phyloP scores from a whole-genome alignment of 1,284 basidiomycete genomes.

The Mycena citricolor region DNA sequence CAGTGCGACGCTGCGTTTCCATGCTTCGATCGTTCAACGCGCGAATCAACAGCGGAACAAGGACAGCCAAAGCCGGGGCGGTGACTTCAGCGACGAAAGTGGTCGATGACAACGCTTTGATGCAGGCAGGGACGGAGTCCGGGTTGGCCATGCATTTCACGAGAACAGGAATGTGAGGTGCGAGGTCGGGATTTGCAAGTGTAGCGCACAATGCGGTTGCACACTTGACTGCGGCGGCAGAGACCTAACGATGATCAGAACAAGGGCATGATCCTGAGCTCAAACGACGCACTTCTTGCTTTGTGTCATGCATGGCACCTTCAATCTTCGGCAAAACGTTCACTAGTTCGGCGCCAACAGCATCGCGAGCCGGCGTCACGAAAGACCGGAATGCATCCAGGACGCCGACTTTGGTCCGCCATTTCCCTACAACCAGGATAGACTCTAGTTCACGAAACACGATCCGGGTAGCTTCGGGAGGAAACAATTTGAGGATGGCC shows the following conservation, averaged over 20 bases:
- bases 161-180: slow-evolving; percentile 86
- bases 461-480: slow-evolving; percentile 79
- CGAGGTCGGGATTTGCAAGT: slow-evolving; percentile 92
- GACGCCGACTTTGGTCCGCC: slow-evolving; percentile 94
- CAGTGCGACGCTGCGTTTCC: slow-evolving; percentile 87
- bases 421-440: slow-evolving; percentile 85
- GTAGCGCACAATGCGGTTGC: slow-evolving; percentile 92
- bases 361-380: slow-evolving; percentile 72
- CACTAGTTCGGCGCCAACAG: slow-evolving; percentile 84
- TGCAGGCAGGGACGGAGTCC: slow-evolving; percentile 84
- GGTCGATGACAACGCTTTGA: slow-evolving; percentile 93
- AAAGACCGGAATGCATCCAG: slow-evolving; percentile 83
- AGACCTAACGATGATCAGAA: slow-evolving; percentile 66
- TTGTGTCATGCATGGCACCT: slow-evolving; percentile 95
- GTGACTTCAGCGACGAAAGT: slow-evolving; percentile 99
- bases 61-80: slow-evolving; percentile 92
- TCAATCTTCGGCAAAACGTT: slow-evolving; percentile 87
- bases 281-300: slow-evolving; percentile 70
- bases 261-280: too few species aligned
- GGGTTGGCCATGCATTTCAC: slow-evolving; percentile 97
- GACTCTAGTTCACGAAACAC: slow-evolving; percentile 74
- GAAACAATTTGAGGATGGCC: slow-evolving; percentile 80
- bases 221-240: slow-evolving; percentile 86
- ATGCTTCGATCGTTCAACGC: slow-evolving; percentile 96
- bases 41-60: slow-evolving; percentile 90